These are phyloP conservation scores for Aristolochia californica DNA, from an alignment of 164 flowering plant genomes.

Conservation along the genomic window DNA sequence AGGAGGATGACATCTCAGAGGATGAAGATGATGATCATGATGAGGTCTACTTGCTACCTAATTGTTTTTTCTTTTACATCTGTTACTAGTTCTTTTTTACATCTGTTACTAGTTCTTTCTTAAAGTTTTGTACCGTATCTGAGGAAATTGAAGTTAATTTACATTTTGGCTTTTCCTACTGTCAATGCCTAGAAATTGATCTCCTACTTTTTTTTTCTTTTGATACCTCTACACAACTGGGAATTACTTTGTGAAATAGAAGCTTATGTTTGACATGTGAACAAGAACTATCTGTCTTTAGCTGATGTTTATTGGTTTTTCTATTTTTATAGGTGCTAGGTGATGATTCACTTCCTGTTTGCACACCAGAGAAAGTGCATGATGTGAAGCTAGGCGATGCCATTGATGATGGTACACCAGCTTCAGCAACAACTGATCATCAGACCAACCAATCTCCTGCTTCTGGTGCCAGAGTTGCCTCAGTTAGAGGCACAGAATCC, in stretches of 20 bases:
- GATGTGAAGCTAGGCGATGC: constrained; percentile 90
- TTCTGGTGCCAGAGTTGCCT: constrained; percentile 52
- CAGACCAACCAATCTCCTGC: constrained; percentile 35
- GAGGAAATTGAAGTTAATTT: too few relatives aligned
- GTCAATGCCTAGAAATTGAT: too few relatives aligned
- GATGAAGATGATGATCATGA: constrained; percentile 90
- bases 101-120: too few relatives aligned
- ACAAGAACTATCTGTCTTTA: not conserved
- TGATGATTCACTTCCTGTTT: constrained; percentile 69
- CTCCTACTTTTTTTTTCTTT: too few relatives aligned
- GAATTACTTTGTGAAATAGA: too few relatives aligned
- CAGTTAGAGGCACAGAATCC: constrained; percentile 45
- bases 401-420: constrained; percentile 46
- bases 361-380: constrained; percentile 78
- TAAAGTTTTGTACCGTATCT: too few relatives aligned
- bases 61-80: not conserved
- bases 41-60: constrained; percentile 37
- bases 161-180: too few relatives aligned
- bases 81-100: not conserved
- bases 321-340: constrained; percentile 47
- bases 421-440: constrained; percentile 43
- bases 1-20: constrained; percentile 94
- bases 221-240: too few relatives aligned
- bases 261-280: not conserved
- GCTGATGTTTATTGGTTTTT: not conserved